A percentile compares a stretch with the other conserved stretches of the same genome.
Conservation (phyloP, 2,329 filamentous ascomycete genomes). For the Paracorniculantispora psalliotae region DNA sequence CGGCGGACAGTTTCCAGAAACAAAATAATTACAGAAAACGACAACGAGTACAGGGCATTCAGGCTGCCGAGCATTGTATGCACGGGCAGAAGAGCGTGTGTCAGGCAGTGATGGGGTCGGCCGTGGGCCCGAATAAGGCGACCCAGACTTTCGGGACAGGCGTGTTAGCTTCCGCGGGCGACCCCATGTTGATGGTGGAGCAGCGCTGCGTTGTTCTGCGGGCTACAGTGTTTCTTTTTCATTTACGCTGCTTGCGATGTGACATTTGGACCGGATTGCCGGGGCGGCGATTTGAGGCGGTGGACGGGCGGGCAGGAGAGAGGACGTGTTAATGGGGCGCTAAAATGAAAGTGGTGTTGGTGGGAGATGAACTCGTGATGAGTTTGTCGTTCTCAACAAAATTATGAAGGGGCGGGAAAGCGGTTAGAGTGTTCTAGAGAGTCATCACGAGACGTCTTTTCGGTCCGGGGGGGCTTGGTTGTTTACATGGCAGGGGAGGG, state of each 20-base stretch:
- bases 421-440: not conserved
- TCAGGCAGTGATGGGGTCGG: not conserved
- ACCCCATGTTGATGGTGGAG: not conserved
- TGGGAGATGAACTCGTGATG: not conserved
- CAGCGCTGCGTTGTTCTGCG: not conserved
- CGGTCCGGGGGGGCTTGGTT: not conserved
- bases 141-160: slow-evolving; percentile 2
- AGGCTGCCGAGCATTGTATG: no score
- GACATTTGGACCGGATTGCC: no score
- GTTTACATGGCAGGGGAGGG: not conserved
- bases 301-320: not conserved
- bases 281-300: not conserved
- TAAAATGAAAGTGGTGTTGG: not conserved
- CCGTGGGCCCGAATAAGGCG: not conserved
- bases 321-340: no score
- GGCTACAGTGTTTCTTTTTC: not conserved
- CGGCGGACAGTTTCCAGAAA: no score
- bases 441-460: slow-evolving; percentile 7
- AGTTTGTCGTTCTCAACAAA: slow-evolving; percentile 2
- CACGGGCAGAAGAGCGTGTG: no score
- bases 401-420: not conserved
- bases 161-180: slow-evolving; percentile 2
- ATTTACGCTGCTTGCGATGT: no score
- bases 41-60: no score
- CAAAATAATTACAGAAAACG: no score